Conservation (phyloP, 495 filamentous ascomycete genomes). For the Choiromyces venosus region DNA sequence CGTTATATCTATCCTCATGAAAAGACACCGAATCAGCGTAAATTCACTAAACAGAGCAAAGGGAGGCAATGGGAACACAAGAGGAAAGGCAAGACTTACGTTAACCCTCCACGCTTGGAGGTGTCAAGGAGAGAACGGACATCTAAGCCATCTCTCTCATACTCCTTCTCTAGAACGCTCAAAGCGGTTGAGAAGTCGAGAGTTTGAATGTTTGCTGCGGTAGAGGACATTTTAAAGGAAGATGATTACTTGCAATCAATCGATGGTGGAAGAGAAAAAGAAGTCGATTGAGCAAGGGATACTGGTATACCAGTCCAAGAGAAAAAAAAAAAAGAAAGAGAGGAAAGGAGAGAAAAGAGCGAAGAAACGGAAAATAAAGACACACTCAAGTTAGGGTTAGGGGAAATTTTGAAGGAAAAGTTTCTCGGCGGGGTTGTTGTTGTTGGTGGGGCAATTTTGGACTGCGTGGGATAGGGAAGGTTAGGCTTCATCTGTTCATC, state of each 20-base stretch:
- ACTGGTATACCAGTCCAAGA: conserved; percentile 43
- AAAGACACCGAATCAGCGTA: conserved; percentile 12
- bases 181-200: conserved; percentile 62
- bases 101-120: conserved; percentile 80
- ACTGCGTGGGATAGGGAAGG: conserved; percentile 11
- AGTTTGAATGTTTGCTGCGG: conserved; percentile 45
- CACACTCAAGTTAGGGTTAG: conserved; percentile 44
- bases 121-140: conserved; percentile 78
- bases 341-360: conserved; percentile 40
- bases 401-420: conserved; percentile 12
- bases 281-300: conserved; percentile 37
- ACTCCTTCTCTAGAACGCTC: conserved; percentile 68
- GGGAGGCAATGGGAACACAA: conserved; percentile 57
- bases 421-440: conserved; percentile 28
- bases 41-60: not conserved
- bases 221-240: conserved; percentile 23
- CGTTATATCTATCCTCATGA: conserved; percentile 49
- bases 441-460: conserved; percentile 43
- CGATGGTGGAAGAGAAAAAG: conserved; percentile 34
- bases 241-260: conserved; percentile 18
- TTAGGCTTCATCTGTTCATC: not conserved
- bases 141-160: conserved; percentile 76
- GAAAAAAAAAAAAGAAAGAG: conserved; percentile 44
- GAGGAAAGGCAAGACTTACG: conserved; percentile 51
- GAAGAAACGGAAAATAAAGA: conserved; percentile 51